A percentile compares a stretch with the other conserved stretches of the same genome.
Conservation (phyloP, 768 basidiomycete genomes). For the Phaeolepiota aurea region DNA sequence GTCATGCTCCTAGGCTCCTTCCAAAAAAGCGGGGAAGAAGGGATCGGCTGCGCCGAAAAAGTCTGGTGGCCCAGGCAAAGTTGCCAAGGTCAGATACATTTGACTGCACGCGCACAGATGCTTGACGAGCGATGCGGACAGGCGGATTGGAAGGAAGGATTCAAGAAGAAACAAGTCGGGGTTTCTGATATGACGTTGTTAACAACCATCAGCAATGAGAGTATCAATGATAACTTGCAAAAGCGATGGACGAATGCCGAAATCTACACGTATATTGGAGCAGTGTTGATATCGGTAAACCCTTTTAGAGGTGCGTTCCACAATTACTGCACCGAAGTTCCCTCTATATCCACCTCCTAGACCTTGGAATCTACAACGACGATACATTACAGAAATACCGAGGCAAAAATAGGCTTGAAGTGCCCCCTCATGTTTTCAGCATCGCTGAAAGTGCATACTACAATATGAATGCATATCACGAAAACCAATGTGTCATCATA, state of each 20-base stretch:
- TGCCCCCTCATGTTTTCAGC: slow-evolving; percentile 95
- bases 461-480: slow-evolving; percentile 98
- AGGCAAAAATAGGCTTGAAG: slow-evolving; percentile 96
- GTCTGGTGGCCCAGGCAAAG: slow-evolving; percentile 46
- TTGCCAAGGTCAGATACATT: slow-evolving; percentile 57
- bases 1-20: slow-evolving; percentile 54
- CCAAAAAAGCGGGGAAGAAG: slow-evolving; percentile 90
- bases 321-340: too few species aligned
- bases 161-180: slow-evolving; percentile 99
- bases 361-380: slow-evolving; percentile 97
- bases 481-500: slow-evolving; percentile 99
- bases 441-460: slow-evolving; percentile 98
- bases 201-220: slow-evolving; percentile 94
- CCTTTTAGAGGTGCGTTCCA: slow-evolving; percentile 76
- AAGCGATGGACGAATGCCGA: slow-evolving; percentile 92
- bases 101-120: not conserved
- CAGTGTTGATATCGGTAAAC: slow-evolving; percentile 98
- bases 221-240: slow-evolving; percentile 95
- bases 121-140: slow-evolving; percentile 17
- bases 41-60: slow-evolving; percentile 58
- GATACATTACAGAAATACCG: slow-evolving; percentile 78
- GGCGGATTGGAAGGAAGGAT: slow-evolving; percentile 99
- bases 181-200: slow-evolving; percentile 98
- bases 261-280: slow-evolving; percentile 99
- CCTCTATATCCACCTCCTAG: slow-evolving; percentile 30